phyloP scores from a whole-genome alignment of 2,329 filamentous ascomycete genomes.

The Calonectria pteridis region DNA sequence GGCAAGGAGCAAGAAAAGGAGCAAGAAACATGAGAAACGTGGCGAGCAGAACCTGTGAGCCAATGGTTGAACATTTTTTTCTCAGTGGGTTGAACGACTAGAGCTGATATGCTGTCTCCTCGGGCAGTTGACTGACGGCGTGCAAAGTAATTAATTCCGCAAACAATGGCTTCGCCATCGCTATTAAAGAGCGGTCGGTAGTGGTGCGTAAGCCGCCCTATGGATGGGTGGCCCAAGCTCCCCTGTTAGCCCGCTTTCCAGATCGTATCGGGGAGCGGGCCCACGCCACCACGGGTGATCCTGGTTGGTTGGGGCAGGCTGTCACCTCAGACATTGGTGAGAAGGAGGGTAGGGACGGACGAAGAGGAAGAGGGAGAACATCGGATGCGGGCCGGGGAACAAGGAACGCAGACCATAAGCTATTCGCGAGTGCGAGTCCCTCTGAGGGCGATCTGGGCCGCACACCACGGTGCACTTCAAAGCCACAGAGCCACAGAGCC shows the following conservation, averaged over 20 bases:
- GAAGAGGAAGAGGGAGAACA: background rate
- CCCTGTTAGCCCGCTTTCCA: background rate
- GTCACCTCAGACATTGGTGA: background rate
- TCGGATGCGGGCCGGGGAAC: background rate
- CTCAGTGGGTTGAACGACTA: background rate
- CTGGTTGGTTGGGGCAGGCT: background rate
- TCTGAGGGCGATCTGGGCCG: background rate
- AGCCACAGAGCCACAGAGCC: background rate
- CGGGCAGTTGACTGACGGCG: background rate
- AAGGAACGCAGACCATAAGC: background rate
- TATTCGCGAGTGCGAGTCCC: background rate
- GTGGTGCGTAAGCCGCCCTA: conserved; percentile 3
- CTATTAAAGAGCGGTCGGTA: background rate
- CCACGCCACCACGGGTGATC: background rate
- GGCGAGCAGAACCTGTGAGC: background rate
- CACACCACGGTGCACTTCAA: background rate
- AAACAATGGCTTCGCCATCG: background rate
- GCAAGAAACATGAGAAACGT: background rate
- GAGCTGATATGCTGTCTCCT: background rate
- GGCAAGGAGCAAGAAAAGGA: background rate
- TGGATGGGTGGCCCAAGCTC: background rate
- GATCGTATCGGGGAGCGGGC: conserved; percentile 1
- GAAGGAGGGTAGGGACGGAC: background rate
- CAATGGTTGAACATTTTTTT: background rate
- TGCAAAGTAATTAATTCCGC: conserved; percentile 1